Evolutionary conservation across 2,329 filamentous ascomycete species (phyloP).

Genomic region (Sclerotinia subarctica): DNA sequence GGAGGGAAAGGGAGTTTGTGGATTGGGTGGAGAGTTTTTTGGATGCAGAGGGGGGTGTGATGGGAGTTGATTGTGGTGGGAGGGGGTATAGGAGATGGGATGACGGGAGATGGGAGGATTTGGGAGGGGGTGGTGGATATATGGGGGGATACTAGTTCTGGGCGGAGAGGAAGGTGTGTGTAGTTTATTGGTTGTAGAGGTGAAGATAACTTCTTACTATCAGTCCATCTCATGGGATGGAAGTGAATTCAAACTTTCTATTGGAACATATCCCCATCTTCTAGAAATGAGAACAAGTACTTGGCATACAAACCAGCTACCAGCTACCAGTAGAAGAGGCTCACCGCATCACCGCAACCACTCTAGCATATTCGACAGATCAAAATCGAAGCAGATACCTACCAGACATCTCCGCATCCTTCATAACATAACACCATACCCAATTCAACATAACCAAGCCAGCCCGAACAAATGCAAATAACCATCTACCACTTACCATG

Average conservation of each 20-base stretch:
- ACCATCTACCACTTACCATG: too few species aligned
- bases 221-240: too few species aligned
- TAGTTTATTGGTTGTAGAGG: not conserved
- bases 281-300: not conserved
- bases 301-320: too few species aligned
- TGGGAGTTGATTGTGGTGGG: not conserved
- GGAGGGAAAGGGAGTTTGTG: not conserved
- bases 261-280: not conserved
- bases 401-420: not conserved
- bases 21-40: not conserved
- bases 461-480: not conserved
- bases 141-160: not conserved
- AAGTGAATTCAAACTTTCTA: not conserved
- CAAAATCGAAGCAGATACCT: too few species aligned
- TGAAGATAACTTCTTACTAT: not conserved
- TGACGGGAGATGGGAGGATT: not conserved
- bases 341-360: not conserved
- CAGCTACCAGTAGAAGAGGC: rapidly evolving
- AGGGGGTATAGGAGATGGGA: not conserved
- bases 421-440: not conserved
- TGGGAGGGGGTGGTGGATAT: too few species aligned
- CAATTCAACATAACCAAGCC: not conserved
- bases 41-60: not conserved
- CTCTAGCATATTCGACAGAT: not conserved
- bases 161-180: not conserved